phyloP scores from a whole-genome alignment of 179 eudicot species.

The Carnegiea gigantea region DNA sequence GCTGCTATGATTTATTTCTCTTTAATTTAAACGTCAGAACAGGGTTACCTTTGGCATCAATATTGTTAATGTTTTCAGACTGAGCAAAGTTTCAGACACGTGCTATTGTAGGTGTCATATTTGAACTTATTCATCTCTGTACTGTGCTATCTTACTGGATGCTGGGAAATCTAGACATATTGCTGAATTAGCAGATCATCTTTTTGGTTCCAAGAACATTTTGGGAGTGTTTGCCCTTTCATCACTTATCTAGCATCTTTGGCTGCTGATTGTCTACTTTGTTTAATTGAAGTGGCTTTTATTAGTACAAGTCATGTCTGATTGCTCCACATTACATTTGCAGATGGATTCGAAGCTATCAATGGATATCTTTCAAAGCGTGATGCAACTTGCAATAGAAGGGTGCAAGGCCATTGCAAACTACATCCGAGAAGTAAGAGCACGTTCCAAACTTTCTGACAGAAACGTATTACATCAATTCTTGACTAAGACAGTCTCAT shows the following conservation, averaged over 20 bases:
- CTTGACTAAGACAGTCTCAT: too few species aligned
- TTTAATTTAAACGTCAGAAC: background rate
- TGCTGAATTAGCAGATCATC: background rate
- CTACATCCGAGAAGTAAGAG: slow-evolving; percentile 80
- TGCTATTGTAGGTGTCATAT: too few species aligned
- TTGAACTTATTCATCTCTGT: background rate
- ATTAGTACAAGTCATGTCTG: background rate
- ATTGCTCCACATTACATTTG: background rate
- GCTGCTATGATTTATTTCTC: background rate
- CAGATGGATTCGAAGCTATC: slow-evolving; percentile 95
- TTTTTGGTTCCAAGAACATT: background rate
- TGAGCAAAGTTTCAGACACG: background rate
- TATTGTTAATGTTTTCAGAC: background rate
- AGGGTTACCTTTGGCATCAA: background rate
- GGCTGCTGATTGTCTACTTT: too few species aligned
- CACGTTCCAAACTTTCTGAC: background rate
- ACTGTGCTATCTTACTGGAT: background rate
- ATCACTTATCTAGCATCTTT: too few species aligned
- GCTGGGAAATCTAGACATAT: background rate
- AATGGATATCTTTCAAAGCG: slow-evolving; percentile 76
- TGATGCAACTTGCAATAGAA: slow-evolving; percentile 89
- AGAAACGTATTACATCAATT: too few species aligned
- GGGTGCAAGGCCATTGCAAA: slow-evolving; percentile 95
- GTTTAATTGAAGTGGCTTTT: too few species aligned
- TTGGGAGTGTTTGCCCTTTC: background rate